Percentiles rank a stretch among this genome's conserved stretches.
phyloP scores from a whole-genome alignment of 2,329 filamentous ascomycete species.

The Didymella pomorum region DNA sequence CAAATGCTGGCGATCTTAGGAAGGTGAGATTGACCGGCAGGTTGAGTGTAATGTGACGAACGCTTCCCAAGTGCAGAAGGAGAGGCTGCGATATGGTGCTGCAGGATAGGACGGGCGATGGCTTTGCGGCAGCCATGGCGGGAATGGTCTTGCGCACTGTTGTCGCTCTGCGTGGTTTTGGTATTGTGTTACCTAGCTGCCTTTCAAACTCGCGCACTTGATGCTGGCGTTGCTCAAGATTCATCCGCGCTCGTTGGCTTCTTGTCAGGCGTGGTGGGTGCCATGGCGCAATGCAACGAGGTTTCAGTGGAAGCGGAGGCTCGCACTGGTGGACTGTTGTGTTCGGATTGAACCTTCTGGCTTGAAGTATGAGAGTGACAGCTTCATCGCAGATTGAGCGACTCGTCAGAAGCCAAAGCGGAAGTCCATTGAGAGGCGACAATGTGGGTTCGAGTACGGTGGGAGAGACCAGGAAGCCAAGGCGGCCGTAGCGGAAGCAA shows the following conservation, averaged over 20 bases:
- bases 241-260: not conserved
- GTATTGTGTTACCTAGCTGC: not conserved
- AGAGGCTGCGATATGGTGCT: not conserved
- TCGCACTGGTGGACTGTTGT: not conserved
- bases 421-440: not conserved
- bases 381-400: not conserved
- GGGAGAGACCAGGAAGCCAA: not conserved
- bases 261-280: not conserved
- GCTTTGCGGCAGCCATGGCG: not conserved
- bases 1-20: not conserved
- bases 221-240: not conserved
- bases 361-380: not conserved
- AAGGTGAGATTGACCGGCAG: not conserved
- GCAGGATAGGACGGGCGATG: not conserved
- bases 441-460: not conserved
- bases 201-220: not conserved
- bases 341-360: not conserved
- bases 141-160: not conserved
- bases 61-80: not conserved
- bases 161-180: not conserved
- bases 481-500: not conserved
- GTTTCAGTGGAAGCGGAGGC: too few relatives aligned
- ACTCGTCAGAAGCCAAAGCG: conserved; percentile 3
- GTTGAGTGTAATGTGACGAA: not conserved
- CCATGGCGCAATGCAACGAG: not conserved